Evolutionary conservation across 2,329 filamentous ascomycete species (phyloP).

Genomic region (Fusarium torulosum): DNA sequence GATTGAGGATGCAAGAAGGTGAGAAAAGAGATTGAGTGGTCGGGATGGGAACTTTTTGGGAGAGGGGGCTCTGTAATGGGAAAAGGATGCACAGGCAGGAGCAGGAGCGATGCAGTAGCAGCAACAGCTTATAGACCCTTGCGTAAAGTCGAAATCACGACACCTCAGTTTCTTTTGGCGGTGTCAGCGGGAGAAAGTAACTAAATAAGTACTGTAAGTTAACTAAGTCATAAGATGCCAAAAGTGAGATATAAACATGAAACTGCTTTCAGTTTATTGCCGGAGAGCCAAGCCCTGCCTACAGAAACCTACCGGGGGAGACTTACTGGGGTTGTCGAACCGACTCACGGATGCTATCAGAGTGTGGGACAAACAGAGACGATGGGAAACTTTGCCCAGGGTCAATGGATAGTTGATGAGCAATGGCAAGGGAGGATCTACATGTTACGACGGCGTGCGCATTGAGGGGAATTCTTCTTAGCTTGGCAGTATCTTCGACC

Average conservation of each 20-base stretch:
- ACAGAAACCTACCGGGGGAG: conserved; percentile 6
- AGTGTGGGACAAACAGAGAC: conserved; percentile 30
- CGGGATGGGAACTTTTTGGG: conserved; percentile 30
- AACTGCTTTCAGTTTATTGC: conserved; percentile 25
- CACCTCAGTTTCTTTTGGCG: conserved; percentile 23
- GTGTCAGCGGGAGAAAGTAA: conserved; percentile 15
- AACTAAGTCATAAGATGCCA: conserved; percentile 2
- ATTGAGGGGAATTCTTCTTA: conserved; percentile 13
- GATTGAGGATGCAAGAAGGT: conserved; percentile 30
- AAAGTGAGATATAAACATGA: conserved; percentile 11
- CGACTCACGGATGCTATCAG: conserved; percentile 21
- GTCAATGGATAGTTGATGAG: conserved; percentile 18
- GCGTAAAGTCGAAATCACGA: conserved; percentile 30
- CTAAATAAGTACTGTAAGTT: conserved; percentile 2
- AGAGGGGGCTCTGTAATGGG: conserved; percentile 39
- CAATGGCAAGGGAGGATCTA: conserved; percentile 23
- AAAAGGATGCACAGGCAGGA: conserved; percentile 23
- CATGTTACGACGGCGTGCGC: neutral
- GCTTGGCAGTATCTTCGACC: conserved; percentile 16
- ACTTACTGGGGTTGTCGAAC: conserved; percentile 22
- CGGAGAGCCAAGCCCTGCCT: conserved; percentile 32
- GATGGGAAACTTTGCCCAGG: conserved; percentile 11
- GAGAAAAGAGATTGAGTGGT: conserved; percentile 35
- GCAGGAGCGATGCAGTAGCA: conserved; percentile 9
- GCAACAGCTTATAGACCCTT: conserved; percentile 27